Evolutionary conservation across 345 rosid species (phyloP).

Genomic region (Linum lewisii): DNA sequence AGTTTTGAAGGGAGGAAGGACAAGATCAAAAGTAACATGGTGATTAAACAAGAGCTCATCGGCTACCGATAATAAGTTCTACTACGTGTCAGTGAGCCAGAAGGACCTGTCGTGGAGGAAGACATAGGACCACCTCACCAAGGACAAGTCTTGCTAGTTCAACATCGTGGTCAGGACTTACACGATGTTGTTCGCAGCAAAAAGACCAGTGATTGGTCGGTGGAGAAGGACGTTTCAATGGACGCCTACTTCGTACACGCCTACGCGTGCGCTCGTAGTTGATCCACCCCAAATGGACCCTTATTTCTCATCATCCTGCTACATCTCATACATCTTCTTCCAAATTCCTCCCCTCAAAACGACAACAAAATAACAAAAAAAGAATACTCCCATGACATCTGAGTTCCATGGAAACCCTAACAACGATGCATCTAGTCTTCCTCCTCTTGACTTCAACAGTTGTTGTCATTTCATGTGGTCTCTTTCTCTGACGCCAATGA

Average conservation of each 20-base stretch:
- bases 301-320: too few species aligned
- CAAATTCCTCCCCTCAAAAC: neutral
- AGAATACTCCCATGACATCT: too few species aligned
- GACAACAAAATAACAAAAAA: neutral
- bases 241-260: slow-evolving; percentile 68
- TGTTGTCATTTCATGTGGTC: neutral
- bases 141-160: slow-evolving; percentile 58
- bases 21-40: slow-evolving; percentile 50
- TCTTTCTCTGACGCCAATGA: neutral
- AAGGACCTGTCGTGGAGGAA: slow-evolving; percentile 69
- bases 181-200: neutral
- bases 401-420: neutral
- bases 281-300: too few species aligned
- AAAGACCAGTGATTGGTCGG: slow-evolving; percentile 25
- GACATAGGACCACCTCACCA: slow-evolving; percentile 30
- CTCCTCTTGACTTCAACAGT: neutral
- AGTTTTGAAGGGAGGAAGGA: slow-evolving; percentile 48
- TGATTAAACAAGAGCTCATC: slow-evolving; percentile 32
- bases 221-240: slow-evolving; percentile 43
- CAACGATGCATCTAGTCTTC: neutral
- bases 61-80: slow-evolving; percentile 37
- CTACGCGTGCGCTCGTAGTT: too few species aligned
- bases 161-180: slow-evolving; percentile 33
- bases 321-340: too few species aligned
- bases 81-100: slow-evolving; percentile 70